Conservation (phyloP, 129 eudicot species). For the Helichrysum umbraculigerum region DNA sequence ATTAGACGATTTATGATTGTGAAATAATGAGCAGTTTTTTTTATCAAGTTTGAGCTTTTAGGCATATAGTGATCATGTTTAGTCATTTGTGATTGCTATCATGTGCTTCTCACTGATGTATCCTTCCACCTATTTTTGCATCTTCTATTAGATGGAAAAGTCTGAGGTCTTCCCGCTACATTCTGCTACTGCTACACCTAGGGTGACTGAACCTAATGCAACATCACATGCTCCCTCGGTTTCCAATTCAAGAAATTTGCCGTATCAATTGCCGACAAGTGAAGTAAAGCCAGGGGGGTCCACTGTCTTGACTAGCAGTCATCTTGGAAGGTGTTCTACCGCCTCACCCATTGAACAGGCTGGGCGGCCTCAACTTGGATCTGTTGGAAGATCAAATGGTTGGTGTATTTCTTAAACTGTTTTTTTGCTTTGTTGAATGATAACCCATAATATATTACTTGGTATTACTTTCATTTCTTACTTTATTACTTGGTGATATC, state of each 20-base stretch:
- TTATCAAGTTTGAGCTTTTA: not conserved
- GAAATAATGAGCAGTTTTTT: not conserved
- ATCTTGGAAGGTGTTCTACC: constrained; percentile 12
- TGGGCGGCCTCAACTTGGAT: not conserved
- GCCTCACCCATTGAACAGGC: not conserved
- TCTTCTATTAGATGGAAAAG: constrained; percentile 10
- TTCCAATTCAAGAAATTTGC: constrained; percentile 2
- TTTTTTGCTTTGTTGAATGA: not conserved
- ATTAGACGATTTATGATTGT: not conserved
- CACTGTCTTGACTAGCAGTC: not conserved
- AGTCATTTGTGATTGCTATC: not conserved
- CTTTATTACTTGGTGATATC: not conserved
- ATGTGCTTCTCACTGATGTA: not conserved
- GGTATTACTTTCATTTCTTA: not conserved
- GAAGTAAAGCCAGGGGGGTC: constrained; percentile 5
- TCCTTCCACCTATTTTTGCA: not conserved
- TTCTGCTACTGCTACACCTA: constrained; percentile 7
- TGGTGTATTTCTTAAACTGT: not conserved
- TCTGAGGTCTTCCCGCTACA: not conserved
- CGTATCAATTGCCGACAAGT: constrained; percentile 12
- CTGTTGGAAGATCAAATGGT: not conserved
- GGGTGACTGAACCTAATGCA: not conserved
- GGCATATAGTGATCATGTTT: not conserved
- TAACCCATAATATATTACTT: not conserved
- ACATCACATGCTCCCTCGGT: not conserved